Conservation (phyloP, 2,329 filamentous ascomycete genomes). For the Penicillium capsulatum region DNA sequence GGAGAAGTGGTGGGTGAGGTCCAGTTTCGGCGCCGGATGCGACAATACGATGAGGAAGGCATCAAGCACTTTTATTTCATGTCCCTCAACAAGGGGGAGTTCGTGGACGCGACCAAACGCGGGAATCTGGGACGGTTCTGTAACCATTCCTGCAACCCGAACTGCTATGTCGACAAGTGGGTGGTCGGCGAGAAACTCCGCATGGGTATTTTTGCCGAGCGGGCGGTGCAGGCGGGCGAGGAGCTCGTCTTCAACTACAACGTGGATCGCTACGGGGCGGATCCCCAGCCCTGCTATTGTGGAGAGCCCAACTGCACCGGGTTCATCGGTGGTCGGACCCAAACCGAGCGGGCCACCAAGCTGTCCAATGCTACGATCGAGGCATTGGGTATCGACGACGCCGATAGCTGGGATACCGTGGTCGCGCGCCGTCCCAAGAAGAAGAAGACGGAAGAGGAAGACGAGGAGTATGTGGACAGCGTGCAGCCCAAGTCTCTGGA, state of each 20-base stretch:
- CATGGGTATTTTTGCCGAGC: slow-evolving; percentile 96
- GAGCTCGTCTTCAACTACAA: slow-evolving; percentile 99
- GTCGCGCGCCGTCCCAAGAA: slow-evolving; percentile 86
- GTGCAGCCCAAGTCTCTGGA: slow-evolving; percentile 74
- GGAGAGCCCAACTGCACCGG: slow-evolving; percentile 91
- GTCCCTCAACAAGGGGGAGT: slow-evolving; percentile 94
- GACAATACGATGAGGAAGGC: slow-evolving; percentile 89
- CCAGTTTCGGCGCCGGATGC: slow-evolving; percentile 82
- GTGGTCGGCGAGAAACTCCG: slow-evolving; percentile 94
- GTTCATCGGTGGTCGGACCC: slow-evolving; percentile 95
- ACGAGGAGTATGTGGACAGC: slow-evolving; percentile 93
- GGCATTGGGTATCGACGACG: slow-evolving; percentile 90
- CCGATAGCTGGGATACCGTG: slow-evolving; percentile 84
- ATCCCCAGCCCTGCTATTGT: slow-evolving; percentile 96
- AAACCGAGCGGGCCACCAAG: slow-evolving; percentile 92
- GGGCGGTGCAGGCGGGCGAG: slow-evolving; percentile 78
- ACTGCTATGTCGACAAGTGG: slow-evolving; percentile 99
- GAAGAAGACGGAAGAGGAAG: slow-evolving; percentile 86
- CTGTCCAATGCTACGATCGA: slow-evolving; percentile 85
- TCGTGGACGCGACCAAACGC: slow-evolving; percentile 95
- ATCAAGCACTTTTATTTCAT: slow-evolving; percentile 99
- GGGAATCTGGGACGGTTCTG: slow-evolving; percentile 95
- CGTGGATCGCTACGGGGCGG: slow-evolving; percentile 93
- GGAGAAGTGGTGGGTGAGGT: slow-evolving; percentile 95
- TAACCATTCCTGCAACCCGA: slow-evolving; percentile 98